Evolutionary conservation across 352 stramenopile genomes (phyloP).

Genomic region (Pythium aquatile): DNA sequence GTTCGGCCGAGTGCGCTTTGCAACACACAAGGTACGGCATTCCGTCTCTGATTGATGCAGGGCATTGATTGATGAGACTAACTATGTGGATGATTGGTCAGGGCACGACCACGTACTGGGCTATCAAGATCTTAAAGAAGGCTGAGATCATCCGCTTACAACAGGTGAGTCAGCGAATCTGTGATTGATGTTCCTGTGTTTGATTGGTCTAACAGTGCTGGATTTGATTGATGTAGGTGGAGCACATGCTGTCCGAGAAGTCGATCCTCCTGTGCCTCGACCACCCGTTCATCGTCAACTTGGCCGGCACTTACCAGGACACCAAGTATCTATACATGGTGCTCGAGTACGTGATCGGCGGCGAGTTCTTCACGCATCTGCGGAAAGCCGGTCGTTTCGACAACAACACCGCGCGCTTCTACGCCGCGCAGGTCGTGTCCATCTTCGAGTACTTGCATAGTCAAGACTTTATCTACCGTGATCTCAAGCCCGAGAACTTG

Average conservation of each 20-base stretch:
- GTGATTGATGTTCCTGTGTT: not conserved
- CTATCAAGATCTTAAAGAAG: constrained; percentile 99
- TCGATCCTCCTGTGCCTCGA: constrained; percentile 90
- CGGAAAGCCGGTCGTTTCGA: constrained; percentile 93
- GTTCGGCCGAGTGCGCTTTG: constrained; percentile 96
- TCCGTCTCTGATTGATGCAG: not conserved
- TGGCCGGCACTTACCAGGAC: constrained; percentile 94
- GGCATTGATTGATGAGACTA: not conserved
- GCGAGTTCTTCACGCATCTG: constrained; percentile 97
- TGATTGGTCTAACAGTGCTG: not conserved
- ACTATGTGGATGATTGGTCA: constrained; percentile 25
- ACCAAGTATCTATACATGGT: constrained; percentile 97
- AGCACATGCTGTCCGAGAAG: constrained; percentile 98
- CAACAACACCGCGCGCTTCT: constrained; percentile 92
- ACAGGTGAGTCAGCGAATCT: constrained; percentile 57
- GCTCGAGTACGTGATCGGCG: constrained; percentile 96
- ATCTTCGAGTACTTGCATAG: constrained; percentile 97
- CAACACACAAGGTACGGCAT: constrained; percentile 88
- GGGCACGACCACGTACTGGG: constrained; percentile 90
- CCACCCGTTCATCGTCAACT: constrained; percentile 97
- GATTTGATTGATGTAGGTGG: constrained; percentile 58
- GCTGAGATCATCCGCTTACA: constrained; percentile 94
- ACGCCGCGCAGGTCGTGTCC: constrained; percentile 91
- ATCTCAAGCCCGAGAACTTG: constrained; percentile 95
- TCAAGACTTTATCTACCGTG: constrained; percentile 97